Evolutionary conservation across 139 green algal species (phyloP).

Genomic region (Pseudopediastrum boryanum): DNA sequence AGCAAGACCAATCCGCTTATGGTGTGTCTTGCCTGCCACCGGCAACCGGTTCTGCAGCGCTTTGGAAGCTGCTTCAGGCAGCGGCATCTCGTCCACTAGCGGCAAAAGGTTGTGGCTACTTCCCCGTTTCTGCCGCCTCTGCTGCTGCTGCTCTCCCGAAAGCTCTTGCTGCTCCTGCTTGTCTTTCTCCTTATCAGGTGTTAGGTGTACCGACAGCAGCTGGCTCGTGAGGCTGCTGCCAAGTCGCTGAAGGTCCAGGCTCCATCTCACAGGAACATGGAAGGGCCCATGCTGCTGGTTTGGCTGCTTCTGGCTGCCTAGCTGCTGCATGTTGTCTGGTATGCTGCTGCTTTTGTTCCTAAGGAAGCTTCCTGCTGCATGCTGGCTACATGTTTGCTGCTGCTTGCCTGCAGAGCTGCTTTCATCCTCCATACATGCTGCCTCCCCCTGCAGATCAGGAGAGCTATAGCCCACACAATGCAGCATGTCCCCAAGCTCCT

Average conservation of each 20-base stretch:
- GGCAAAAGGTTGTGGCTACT: slow-evolving; percentile 10
- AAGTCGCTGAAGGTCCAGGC: slow-evolving; percentile 31
- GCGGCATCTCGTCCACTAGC: slow-evolving; percentile 6
- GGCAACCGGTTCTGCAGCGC: slow-evolving; percentile 18
- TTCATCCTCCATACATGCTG: no score
- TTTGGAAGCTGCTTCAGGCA: slow-evolving; percentile 14
- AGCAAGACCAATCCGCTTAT: slow-evolving; percentile 25
- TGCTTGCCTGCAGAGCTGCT: neutral
- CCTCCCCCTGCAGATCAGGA: no score
- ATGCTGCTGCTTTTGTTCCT: slow-evolving; percentile 21
- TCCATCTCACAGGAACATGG: slow-evolving; percentile 31
- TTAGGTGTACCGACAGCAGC: slow-evolving; percentile 12
- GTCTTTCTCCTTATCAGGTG: neutral
- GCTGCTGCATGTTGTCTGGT: slow-evolving; percentile 25
- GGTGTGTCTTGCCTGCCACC: slow-evolving; percentile 13
- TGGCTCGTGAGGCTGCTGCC: slow-evolving; percentile 32
- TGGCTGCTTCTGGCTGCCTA: slow-evolving; percentile 5
- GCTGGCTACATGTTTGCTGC: no score
- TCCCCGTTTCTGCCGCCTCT: neutral
- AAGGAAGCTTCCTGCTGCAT: neutral
- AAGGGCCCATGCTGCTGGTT: slow-evolving; percentile 33
- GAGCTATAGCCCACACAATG: no score
- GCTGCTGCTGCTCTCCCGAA: neutral
- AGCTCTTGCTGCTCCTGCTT: slow-evolving; percentile 32
- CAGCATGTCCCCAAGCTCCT: no score